Evolutionary conservation across 768 basidiomycete species (phyloP), one percentile per base, ranked within the genome.

Genomic region (Crepidotus variabilis): DNA sequence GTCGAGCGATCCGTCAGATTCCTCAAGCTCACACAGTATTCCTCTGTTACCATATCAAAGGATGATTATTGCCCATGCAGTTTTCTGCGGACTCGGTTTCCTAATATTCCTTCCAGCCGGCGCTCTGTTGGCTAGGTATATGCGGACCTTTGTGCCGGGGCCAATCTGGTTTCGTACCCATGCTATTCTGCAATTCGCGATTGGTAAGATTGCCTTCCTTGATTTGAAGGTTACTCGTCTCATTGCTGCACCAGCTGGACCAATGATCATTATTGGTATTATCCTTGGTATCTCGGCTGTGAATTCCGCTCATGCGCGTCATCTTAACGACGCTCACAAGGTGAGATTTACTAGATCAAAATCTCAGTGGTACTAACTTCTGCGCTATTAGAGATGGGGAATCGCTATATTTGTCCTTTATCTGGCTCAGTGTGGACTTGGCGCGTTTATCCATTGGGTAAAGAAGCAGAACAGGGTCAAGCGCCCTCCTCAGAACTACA

Each of bases 401-500:
- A 66, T 81, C 36, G 71, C 69, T 1, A 65, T 87, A 21, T 74
- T 85, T 56, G 72, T 72, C 34, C 68, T 86, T 3, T 82, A 84
- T 56, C 18, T 79, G 39, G 51, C 75, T 11, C 86, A 86, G 66
- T 72, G 75, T 57, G 58, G 59, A 2, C 66, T 84, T 13, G 85
- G 85, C 5, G 75, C 78, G 2, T 52, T 80, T 52, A 80, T 84
- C 56, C 84, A 85, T 60, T 82, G 70, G 61, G 61, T 81, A 55
- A 84, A 85, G 64, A 74, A 75, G 34, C 71, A 70, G 18, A 57
- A 67, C 35, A 51, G 63, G 6, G 60, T 59, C 0, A 60, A 69
- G 24, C 78, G 79, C 24, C 84, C 78, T 7, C 65, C 73, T 47
- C 84, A 78, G 59, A 85, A 87, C 63, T 86, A 83, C 64, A 28